Conservation (phyloP, 257 asterid species). For the Solanum medicagineum region DNA sequence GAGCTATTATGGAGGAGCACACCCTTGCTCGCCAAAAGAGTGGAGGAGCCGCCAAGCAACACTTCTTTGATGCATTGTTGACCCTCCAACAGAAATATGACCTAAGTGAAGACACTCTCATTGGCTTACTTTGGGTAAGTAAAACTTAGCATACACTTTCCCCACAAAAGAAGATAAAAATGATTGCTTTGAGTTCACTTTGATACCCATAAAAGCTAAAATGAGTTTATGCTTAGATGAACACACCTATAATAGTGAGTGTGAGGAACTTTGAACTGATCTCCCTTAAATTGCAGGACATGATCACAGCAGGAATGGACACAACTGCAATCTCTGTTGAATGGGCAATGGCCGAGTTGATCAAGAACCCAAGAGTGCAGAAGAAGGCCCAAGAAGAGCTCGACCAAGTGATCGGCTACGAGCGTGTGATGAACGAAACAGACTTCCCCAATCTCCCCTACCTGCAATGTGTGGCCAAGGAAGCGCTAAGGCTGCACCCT, state of each 20-base stretch:
- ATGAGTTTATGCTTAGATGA: neutral
- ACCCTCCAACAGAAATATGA: conserved; percentile 51
- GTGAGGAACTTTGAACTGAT: neutral
- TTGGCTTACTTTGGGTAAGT: conserved; percentile 75
- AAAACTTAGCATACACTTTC: neutral
- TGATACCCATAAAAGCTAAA: neutral
- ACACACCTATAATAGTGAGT: neutral
- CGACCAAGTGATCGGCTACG: conserved; percentile 40
- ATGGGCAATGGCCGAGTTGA: conserved; percentile 87
- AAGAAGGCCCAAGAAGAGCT: conserved; percentile 65
- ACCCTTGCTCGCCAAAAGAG: conserved; percentile 38
- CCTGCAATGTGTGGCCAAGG: conserved; percentile 49
- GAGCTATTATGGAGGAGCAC: conserved; percentile 66
- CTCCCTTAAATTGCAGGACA: conserved; percentile 24
- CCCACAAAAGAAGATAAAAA: neutral
- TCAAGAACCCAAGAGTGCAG: conserved; percentile 58
- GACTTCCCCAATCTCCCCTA: conserved; percentile 64
- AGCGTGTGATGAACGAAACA: conserved; percentile 37
- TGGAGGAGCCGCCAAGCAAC: conserved; percentile 48
- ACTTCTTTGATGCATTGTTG: conserved; percentile 58
- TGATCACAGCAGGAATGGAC: conserved; percentile 78
- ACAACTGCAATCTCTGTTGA: conserved; percentile 65
- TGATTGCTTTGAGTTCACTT: neutral
- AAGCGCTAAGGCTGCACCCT: conserved; percentile 57
- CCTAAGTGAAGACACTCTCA: conserved; percentile 66